Evolutionary conservation across 805 yeast genomes (phyloP), one percentile per base, ranked within the genome.

Genomic region (Cyberlindnera subsufficiens): DNA sequence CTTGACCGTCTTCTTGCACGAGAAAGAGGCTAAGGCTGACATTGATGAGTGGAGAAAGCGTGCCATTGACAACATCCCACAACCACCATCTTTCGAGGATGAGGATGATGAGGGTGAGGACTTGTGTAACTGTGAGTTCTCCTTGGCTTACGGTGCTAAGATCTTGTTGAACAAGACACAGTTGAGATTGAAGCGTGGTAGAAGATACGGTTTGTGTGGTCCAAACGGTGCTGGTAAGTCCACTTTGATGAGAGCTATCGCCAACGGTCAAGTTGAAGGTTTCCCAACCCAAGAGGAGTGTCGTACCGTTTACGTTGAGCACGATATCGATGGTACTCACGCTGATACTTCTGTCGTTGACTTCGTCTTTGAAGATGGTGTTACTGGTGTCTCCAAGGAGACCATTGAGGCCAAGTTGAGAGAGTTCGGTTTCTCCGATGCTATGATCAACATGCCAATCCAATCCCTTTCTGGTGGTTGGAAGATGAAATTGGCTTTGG

Each of bases 181-280:
- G 78, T 82, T 93, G 71, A 89, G 99, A 77, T 85, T 93, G 69
- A 89, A 88, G 89, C 84, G 96, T 80, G 93, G 86, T 77, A 90
- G 97, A 78, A 87, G 99, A 79, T 93, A 93, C 73, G 99, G 99
- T 91, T 76, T 84, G 63, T 85, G 93, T 78, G 98, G 98, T 77
- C 97, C 98, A 69, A 90, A 90, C 77, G 98, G 98, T 87, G 96
- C 98, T 68, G 98, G 98, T 86, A 91, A 91, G 75, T 91, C 98
- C 57, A 91, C 98, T 58, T 81, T 90, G 71, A 90, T 93, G 95
- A 84, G 95, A 77, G 95, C 96, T 60, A 82, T 87, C 72, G 96
- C 96, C 58, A 87, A 88, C 77, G 96, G 96, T 71, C 96, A 87
- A 80, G 98, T 93, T 66, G 98, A 93, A 69, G 98, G 98, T 72